phyloP scores from a whole-genome alignment of 2,329 filamentous ascomycete species.

The Didymella glomerata region DNA sequence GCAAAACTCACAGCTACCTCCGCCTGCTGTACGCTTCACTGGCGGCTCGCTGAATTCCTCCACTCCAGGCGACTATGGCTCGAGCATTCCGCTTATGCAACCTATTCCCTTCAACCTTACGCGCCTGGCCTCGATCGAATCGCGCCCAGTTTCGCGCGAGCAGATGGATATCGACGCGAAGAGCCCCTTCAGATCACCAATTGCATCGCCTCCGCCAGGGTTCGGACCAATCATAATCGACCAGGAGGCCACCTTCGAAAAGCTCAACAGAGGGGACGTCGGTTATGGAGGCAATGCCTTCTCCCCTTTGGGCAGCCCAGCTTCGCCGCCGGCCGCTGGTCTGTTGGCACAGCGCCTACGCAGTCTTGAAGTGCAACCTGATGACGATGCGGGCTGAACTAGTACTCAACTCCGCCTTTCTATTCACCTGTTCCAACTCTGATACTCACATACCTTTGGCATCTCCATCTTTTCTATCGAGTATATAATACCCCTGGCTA shows the following conservation, averaged over 20 bases:
- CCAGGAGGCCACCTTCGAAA: constrained; percentile 63
- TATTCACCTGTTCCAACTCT: too few species aligned
- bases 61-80: constrained; percentile 33
- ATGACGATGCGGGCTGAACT: constrained; percentile 14
- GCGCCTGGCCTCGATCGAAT: constrained; percentile 39
- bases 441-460: background rate
- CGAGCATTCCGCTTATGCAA: constrained; percentile 52
- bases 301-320: constrained; percentile 36
- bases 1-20: constrained; percentile 40
- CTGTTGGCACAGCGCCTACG: constrained; percentile 74
- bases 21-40: constrained; percentile 45
- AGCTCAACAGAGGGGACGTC: constrained; percentile 71
- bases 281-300: constrained; percentile 52
- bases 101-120: constrained; percentile 62
- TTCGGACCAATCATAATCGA: constrained; percentile 26
- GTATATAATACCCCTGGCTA: constrained; percentile 16
- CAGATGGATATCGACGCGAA: constrained; percentile 43
- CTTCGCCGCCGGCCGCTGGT: constrained; percentile 71
- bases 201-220: constrained; percentile 31
- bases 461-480: background rate
- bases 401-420: too few species aligned
- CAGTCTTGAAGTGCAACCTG: constrained; percentile 63
- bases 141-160: constrained; percentile 44
- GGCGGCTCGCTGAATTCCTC: constrained; percentile 38
- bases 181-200: constrained; percentile 37